phyloP scores from a whole-genome alignment of 2,329 filamentous ascomycete species.

The Epichloe gansuensis region DNA sequence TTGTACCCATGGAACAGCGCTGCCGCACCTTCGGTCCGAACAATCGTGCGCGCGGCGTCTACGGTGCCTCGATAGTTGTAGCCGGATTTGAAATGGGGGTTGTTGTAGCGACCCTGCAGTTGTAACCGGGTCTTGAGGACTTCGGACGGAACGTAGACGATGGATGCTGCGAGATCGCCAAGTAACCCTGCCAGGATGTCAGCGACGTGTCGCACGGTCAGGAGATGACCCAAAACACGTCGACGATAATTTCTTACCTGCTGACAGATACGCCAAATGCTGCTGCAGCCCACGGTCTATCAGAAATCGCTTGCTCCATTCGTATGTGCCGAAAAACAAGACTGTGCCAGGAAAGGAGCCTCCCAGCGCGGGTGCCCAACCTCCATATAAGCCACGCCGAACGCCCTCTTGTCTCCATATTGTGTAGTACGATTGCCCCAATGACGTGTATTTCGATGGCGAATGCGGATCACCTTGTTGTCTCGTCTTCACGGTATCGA shows the following conservation, averaged over 20 bases:
- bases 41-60: constrained; percentile 77
- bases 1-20: constrained; percentile 97
- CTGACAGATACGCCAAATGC: constrained; percentile 73
- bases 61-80: constrained; percentile 88
- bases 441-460: constrained; percentile 82
- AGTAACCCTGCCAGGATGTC: constrained; percentile 54
- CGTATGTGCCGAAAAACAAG: constrained; percentile 92
- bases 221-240: not conserved
- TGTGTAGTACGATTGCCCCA: constrained; percentile 82
- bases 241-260: constrained; percentile 41
- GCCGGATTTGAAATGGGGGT: constrained; percentile 82
- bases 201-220: not conserved
- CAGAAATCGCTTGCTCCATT: constrained; percentile 84
- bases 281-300: constrained; percentile 74
- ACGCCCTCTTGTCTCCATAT: constrained; percentile 90
- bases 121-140: constrained; percentile 96
- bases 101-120: constrained; percentile 88
- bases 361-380: constrained; percentile 80
- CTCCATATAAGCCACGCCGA: constrained; percentile 75
- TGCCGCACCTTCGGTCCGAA: constrained; percentile 65
- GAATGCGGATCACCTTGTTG: constrained; percentile 94
- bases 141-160: constrained; percentile 93
- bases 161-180: constrained; percentile 81
- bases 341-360: constrained; percentile 91
- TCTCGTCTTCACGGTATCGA: constrained; percentile 96